Base-by-base conservation (phyloP, 148 eudicot genomes). In the Vaccinium vitisidaea region DNA sequence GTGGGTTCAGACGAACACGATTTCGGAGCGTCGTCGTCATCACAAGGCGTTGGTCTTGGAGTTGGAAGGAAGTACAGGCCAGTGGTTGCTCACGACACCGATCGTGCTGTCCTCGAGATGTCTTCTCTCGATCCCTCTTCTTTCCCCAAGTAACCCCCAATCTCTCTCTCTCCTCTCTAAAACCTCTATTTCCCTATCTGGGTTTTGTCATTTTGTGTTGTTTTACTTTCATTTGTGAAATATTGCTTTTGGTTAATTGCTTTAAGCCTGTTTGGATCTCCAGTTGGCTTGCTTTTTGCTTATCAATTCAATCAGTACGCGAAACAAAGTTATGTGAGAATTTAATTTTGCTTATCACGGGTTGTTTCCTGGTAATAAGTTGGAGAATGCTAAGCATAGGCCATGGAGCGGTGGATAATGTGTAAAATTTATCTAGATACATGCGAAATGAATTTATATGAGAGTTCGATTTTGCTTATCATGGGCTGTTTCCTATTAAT, bases 61-160 rank as follows among this genome's bases (percentile, higher is more conserved):
- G 69, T 63, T 2, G 88, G 87, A 43, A 84, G 90, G 46, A 84
- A 87, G 79, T 88, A 90, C 55, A 82, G 86, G 78, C 89, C 92
- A 8, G 92, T 90, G 30, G 92, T 88, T 83, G 89, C 92, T 6
- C 87, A 86, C 82, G 87, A 86, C 46, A 86, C 59, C 56, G 92
- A 90, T 75, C 86, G 92, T 39, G 91, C 88, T 54, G 91, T 89
- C 69, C 83, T 90, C 48, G 89, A 90, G 86, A 90, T 90, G 92
- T 88, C 92, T 2, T 88, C 91, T 63, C 52, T 90, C 53, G 92
- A 90, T 87, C 87, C 84, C 56, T 82, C 83, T 48, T 80, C 90
- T 46, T 84, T 89, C 13, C 82, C 88, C 16, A 67, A 67, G 32
- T 67, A 63, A 63, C 27, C 69, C 27, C 69, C 11, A 8, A 18